Percentiles rank a stretch among this genome's conserved stretches.
Conservation (phyloP, 2,329 filamentous ascomycete species). For the Penicillium sp. region DNA sequence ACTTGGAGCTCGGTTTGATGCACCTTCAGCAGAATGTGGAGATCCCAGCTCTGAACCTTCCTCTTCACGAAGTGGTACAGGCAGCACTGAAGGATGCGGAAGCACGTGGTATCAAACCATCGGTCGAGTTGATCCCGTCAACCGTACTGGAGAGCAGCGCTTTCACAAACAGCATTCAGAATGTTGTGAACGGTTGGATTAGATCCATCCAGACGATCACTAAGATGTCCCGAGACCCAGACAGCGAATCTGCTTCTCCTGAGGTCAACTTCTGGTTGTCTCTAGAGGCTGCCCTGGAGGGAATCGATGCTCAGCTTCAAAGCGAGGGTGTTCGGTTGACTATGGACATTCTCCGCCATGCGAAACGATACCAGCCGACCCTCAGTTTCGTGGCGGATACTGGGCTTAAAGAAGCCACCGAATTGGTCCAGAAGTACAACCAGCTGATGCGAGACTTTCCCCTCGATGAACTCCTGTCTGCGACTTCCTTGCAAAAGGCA, state of each 20-base stretch:
- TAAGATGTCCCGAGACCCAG: conserved; percentile 82
- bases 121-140: conserved; percentile 73
- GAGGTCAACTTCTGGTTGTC: conserved; percentile 99
- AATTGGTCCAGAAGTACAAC: conserved; percentile 97
- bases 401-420: conserved; percentile 90
- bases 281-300: conserved; percentile 90
- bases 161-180: conserved; percentile 90
- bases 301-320: conserved; percentile 82
- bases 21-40: conserved; percentile 98
- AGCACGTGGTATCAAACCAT: conserved; percentile 63
- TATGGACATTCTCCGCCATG: conserved; percentile 90
- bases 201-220: conserved; percentile 97
- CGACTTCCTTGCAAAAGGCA: conserved; percentile 82
- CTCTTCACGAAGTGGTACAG: conserved; percentile 86
- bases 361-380: conserved; percentile 95
- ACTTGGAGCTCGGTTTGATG: conserved; percentile 83
- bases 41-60: conserved; percentile 85
- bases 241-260: conserved; percentile 78
- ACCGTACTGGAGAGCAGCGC: conserved; percentile 80
- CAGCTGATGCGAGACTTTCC: conserved; percentile 98
- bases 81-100: conserved; percentile 76
- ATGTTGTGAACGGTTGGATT: conserved; percentile 96
- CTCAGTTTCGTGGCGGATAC: conserved; percentile 97
- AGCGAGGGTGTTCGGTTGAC: conserved; percentile 88
- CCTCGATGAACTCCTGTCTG: conserved; percentile 87